Evolutionary conservation across 768 basidiomycete species (phyloP), one percentile per base, ranked within the genome.

Genomic region (Kwoniella shandongensis): DNA sequence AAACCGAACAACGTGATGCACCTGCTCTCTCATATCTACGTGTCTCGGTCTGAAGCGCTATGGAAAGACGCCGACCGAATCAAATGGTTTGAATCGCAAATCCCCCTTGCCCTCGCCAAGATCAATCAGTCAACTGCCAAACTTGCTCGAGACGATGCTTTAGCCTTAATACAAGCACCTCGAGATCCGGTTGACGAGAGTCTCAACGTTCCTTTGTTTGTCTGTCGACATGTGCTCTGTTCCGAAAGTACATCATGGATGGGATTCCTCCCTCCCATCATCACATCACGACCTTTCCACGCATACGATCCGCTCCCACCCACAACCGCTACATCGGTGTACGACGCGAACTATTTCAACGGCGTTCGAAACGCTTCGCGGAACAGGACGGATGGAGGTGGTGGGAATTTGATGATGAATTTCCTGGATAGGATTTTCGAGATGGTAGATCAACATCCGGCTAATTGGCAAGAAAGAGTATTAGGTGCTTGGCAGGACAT

Each of bases 241-340:
- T 69, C 73, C 26, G 83, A 85, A 61, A 81, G 80, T 23, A 80
- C 81, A 5, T 78, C 80, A 7, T 79, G 89, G 10, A 82, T 87
- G 47, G 80, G 85, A 0, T 93, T 91, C 78, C 80, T 93, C 49
- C 88, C 89, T 0, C 78, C 80, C 12, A 66, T 78, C 4, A 79
- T 88, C 3, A 75, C 83, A 12, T 77, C 80, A 4, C 78, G 76
- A 12, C 82, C 84, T 53, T 81, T 83, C 5, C 79, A 89, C 59
- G 84, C 86, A 8, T 96, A 87, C 65, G 94, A 97, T 69, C 92
- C 93, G 0, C 79, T 94, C 2, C 91, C 93, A 0, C 92, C 93
- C 0, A 81, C 81, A 0, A 77, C 81, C 2, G 67, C 71, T 17
- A 67, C 84, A 1, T 86, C 81, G 30, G 71, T 66, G 38, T 96